phyloP scores from a whole-genome alignment of 306 rosid species.

The Inga leiocalycina region DNA sequence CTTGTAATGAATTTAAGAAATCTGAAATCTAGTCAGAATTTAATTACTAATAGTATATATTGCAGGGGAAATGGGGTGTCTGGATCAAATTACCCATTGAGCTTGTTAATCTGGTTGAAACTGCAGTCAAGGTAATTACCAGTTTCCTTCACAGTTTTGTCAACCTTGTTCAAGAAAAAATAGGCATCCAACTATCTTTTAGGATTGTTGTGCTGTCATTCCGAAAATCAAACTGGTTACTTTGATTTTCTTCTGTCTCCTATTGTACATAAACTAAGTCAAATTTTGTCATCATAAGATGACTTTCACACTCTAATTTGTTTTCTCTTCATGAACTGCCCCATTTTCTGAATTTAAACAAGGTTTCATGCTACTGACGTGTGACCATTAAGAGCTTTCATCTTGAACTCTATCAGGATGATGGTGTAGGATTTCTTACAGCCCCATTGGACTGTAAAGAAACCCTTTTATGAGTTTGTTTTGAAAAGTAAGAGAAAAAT shows the following conservation, averaged over 20 bases:
- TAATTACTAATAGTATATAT: conserved; percentile 6
- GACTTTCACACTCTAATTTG: background rate
- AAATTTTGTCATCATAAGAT: background rate
- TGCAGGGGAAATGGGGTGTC: conserved; percentile 56
- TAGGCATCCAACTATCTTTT: background rate
- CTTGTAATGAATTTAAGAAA: background rate
- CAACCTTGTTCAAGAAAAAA: conserved; percentile 5
- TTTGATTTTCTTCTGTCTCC: background rate
- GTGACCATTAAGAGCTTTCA: background rate
- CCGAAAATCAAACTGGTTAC: background rate
- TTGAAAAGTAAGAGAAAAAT: background rate
- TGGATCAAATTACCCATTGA: conserved; percentile 61
- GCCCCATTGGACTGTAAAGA: background rate
- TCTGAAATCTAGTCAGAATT: background rate
- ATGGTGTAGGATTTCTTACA: background rate
- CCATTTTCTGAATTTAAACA: background rate
- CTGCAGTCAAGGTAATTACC: conserved; percentile 50
- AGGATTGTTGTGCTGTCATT: conserved; percentile 4
- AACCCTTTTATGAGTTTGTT: background rate
- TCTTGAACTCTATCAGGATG: background rate
- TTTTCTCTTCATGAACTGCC: background rate
- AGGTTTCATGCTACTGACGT: background rate
- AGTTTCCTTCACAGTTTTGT: conserved; percentile 6
- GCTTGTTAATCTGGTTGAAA: conserved; percentile 55
- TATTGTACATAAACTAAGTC: background rate